A percentile compares a stretch with the other conserved stretches of the same genome.
Conservation (phyloP, 768 basidiomycete species). For the Cystofilobasidium capitatum region DNA sequence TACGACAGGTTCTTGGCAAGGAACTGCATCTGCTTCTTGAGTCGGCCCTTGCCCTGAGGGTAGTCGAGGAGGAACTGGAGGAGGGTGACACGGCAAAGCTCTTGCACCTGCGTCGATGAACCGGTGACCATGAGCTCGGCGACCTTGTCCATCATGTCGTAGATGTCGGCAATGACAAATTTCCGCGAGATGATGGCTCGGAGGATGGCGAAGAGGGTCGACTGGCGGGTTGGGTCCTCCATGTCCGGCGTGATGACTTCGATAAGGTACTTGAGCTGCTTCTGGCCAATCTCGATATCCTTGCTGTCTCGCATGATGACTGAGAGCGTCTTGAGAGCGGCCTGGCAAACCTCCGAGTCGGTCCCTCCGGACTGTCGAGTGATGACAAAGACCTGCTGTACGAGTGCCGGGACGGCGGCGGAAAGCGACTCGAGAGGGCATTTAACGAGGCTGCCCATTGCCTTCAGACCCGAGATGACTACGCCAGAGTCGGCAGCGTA, state of each 20-base stretch:
- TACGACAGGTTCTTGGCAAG: conserved; percentile 87
- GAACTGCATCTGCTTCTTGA: conserved; percentile 80
- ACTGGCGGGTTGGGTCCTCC: conserved; percentile 78
- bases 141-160: conserved; percentile 90
- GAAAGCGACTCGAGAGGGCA: conserved; percentile 70
- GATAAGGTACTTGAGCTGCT: conserved; percentile 75
- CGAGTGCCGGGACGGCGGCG: conserved; percentile 67
- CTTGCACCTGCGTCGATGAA: conserved; percentile 82
- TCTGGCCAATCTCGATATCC: conserved; percentile 69
- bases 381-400: conserved; percentile 73
- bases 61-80: conserved; percentile 95
- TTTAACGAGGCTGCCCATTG: conserved; percentile 66
- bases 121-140: conserved; percentile 86
- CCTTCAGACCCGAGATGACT: conserved; percentile 63
- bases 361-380: conserved; percentile 73
- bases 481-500: conserved; percentile 74
- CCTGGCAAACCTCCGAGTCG: conserved; percentile 81
- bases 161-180: conserved; percentile 90
- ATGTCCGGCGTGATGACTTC: conserved; percentile 79
- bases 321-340: conserved; percentile 75
- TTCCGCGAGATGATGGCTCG: conserved; percentile 82
- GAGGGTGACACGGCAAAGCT: conserved; percentile 75
- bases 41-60: conserved; percentile 84
- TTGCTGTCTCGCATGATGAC: conserved; percentile 83
- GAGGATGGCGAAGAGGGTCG: conserved; percentile 74